A percentile compares a stretch with the other conserved stretches of the same genome.
phyloP scores from a whole-genome alignment of 2,329 filamentous ascomycete genomes.

The Chaetomiaceae sp. region DNA sequence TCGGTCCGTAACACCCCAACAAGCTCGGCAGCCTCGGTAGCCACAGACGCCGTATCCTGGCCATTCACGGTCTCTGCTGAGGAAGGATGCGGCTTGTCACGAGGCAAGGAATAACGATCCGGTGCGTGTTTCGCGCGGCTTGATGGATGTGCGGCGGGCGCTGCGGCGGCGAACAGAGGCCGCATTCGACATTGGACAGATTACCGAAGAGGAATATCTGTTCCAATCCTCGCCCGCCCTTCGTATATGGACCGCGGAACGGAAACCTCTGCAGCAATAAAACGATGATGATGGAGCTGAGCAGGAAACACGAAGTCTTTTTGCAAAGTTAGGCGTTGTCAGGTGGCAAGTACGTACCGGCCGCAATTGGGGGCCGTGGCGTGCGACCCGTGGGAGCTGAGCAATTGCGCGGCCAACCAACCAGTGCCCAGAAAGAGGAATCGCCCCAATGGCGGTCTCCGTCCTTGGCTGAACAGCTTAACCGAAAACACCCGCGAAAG shows the following conservation, averaged over 20 bases:
- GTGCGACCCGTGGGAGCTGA: slow-evolving; percentile 19
- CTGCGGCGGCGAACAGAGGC: neutral
- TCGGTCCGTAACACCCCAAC: neutral
- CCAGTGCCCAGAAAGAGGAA: slow-evolving; percentile 9
- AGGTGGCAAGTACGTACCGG: slow-evolving; percentile 18
- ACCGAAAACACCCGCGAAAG: neutral
- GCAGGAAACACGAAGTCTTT: slow-evolving; percentile 4
- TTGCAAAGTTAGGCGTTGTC: slow-evolving; percentile 1
- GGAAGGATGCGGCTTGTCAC: neutral
- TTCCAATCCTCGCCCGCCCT: neutral
- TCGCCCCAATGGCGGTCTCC: slow-evolving; percentile 27
- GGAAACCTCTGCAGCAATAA: neutral
- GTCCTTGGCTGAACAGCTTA: neutral
- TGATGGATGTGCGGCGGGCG: neutral
- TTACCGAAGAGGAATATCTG: neutral
- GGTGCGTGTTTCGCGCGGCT: too few species aligned
- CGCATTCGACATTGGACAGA: neutral
- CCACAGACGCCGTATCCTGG: neutral
- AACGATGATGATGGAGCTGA: neutral
- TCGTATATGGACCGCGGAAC: neutral
- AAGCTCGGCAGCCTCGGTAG: neutral
- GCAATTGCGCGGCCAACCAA: slow-evolving; percentile 17
- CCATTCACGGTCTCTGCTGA: neutral
- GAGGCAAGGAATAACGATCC: neutral
- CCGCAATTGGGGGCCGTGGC: neutral